Percentiles rank a stretch among this genome's conserved stretches.
Conservation (phyloP, 768 basidiomycete species). For the Lactarius pseudohatsudake region DNA sequence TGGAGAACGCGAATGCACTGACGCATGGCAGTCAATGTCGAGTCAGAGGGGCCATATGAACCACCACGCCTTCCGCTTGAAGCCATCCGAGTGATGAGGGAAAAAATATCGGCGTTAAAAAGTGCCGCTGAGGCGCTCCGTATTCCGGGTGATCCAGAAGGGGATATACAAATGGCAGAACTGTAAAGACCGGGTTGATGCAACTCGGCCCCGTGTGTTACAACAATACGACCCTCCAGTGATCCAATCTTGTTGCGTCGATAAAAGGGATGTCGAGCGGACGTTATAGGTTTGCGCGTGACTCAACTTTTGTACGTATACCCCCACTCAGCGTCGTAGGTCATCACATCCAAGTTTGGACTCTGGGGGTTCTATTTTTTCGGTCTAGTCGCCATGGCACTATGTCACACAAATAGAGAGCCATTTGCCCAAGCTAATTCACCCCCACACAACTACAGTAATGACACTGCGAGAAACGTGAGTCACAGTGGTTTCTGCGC, state of each 20-base stretch:
- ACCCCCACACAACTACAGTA: neutral
- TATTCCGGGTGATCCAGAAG: slow-evolving; percentile 38
- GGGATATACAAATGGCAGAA: slow-evolving; percentile 58
- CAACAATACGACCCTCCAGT: neutral
- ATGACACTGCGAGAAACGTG: neutral
- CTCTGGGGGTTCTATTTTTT: neutral
- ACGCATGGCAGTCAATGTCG: slow-evolving; percentile 66
- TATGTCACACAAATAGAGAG: neutral
- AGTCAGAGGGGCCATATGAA: slow-evolving; percentile 86
- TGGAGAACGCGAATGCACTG: neutral
- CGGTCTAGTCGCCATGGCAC: neutral
- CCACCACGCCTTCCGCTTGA: slow-evolving; percentile 84
- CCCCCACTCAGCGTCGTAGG: neutral
- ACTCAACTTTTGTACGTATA: neutral
- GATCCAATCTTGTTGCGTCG: neutral
- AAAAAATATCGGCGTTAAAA: slow-evolving; percentile 65
- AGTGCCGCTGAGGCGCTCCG: slow-evolving; percentile 59
- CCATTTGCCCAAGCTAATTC: neutral
- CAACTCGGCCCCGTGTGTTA: neutral
- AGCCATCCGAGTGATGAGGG: slow-evolving; percentile 76
- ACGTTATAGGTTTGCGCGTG: neutral
- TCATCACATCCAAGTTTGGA: neutral
- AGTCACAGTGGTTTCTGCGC: neutral
- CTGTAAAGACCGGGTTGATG: slow-evolving; percentile 26
- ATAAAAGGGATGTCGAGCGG: neutral